A percentile compares a stretch with the other conserved stretches of the same genome.
Evolutionary conservation across 108 stramenopile genomes (phyloP).

Genomic region (Cyclotella cryptica): DNA sequence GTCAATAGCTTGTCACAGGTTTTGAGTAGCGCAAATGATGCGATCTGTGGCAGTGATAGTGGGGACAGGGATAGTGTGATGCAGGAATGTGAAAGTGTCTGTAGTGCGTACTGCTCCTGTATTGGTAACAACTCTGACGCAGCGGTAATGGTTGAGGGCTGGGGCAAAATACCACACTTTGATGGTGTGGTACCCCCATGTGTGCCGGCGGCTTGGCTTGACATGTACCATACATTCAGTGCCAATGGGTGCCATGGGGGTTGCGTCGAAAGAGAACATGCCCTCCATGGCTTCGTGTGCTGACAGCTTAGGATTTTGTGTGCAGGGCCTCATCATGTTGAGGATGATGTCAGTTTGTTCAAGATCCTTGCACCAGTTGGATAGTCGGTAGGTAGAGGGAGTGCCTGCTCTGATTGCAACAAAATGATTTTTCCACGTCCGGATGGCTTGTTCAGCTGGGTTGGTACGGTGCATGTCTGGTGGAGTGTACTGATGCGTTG

Average conservation of each 20-base stretch:
- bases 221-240: background rate
- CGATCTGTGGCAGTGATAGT: too few species aligned
- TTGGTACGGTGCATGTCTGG: background rate
- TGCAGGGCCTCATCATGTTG: background rate
- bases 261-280: background rate
- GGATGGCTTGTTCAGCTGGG: background rate
- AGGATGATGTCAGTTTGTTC: background rate
- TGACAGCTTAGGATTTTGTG: background rate
- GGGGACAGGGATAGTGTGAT: too few species aligned
- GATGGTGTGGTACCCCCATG: background rate
- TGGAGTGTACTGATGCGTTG: background rate
- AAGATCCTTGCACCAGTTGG: background rate
- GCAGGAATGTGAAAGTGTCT: too few species aligned
- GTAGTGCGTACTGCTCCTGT: too few species aligned
- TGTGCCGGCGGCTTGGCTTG: background rate
- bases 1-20: too few species aligned
- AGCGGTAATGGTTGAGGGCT: background rate
- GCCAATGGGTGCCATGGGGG: conserved; percentile 1
- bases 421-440: background rate
- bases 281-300: background rate
- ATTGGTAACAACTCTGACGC: background rate
- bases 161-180: background rate
- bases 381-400: background rate
- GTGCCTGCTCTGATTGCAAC: background rate
- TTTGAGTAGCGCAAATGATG: too few species aligned